phyloP scores from a whole-genome alignment of 805 yeast genomes.

The Torulaspora microellipsoides region DNA sequence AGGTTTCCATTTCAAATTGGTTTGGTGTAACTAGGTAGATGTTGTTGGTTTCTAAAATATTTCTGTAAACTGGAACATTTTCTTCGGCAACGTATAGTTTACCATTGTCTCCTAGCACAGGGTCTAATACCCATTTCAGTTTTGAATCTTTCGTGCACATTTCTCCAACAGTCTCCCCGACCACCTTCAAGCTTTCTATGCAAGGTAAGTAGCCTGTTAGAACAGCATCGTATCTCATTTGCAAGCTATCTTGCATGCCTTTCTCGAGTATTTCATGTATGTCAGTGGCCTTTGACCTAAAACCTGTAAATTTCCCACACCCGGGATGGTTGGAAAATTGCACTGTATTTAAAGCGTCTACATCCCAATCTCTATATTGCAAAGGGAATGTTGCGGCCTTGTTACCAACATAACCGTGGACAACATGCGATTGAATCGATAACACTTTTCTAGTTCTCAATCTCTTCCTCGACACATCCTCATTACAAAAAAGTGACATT shows the following conservation, averaged over 20 bases:
- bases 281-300: constrained; percentile 42
- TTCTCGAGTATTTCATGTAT: constrained; percentile 44
- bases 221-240: constrained; percentile 55
- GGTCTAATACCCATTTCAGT: constrained; percentile 70
- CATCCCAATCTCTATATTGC: constrained; percentile 87
- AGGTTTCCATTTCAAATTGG: constrained; percentile 65
- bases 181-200: constrained; percentile 47
- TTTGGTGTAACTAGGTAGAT: constrained; percentile 63
- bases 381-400: constrained; percentile 86
- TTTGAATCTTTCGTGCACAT: constrained; percentile 29
- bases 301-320: constrained; percentile 64
- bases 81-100: constrained; percentile 63
- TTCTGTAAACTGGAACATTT: constrained; percentile 48
- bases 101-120: constrained; percentile 91
- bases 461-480: not conserved
- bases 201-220: constrained; percentile 79
- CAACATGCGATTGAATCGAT: constrained; percentile 84
- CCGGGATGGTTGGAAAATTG: constrained; percentile 93
- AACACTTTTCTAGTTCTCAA: constrained; percentile 33
- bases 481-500: not conserved
- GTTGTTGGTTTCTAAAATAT: constrained; percentile 40
- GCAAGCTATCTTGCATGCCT: constrained; percentile 50
- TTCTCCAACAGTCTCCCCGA: constrained; percentile 40
- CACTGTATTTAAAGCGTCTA: constrained; percentile 83
- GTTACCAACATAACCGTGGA: constrained; percentile 94